Evolutionary conservation across 768 basidiomycete species (phyloP).

Genomic region (Lactifluus volemus): DNA sequence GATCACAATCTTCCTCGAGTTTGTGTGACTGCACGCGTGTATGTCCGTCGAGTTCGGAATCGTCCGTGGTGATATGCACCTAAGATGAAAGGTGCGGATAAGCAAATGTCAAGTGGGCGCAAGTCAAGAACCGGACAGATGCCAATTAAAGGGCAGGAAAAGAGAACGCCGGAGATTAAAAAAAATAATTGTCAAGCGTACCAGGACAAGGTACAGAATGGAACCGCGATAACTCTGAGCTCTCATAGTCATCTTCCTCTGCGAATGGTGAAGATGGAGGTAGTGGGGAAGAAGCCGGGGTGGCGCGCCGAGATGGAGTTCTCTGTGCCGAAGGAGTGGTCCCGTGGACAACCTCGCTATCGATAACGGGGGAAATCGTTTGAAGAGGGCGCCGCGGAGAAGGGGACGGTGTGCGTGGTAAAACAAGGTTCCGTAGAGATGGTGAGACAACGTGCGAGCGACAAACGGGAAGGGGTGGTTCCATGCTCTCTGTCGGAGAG

Average conservation of each 20-base stretch:
- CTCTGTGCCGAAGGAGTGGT: background rate
- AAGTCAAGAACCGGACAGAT: background rate
- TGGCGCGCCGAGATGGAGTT: background rate
- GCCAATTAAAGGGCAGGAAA: background rate
- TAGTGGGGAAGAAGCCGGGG: slow-evolving; percentile 11
- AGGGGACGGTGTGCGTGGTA: slow-evolving; percentile 6
- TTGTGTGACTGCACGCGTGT: background rate
- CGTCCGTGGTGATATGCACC: background rate
- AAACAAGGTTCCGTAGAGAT: slow-evolving; percentile 11
- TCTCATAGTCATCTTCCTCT: slow-evolving; percentile 6
- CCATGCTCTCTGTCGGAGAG: background rate
- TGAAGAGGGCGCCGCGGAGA: slow-evolving; percentile 2
- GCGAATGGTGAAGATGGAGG: slow-evolving; percentile 19
- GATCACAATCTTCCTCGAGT: background rate
- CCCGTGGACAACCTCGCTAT: background rate
- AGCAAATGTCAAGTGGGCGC: background rate
- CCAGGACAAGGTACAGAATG: slow-evolving; percentile 1
- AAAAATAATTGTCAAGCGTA: background rate
- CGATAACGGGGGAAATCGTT: slow-evolving; percentile 5
- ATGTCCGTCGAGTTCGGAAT: background rate
- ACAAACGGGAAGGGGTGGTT: background rate
- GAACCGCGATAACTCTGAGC: background rate
- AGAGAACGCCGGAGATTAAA: background rate
- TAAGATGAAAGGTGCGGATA: background rate
- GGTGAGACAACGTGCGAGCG: slow-evolving; percentile 6